Conservation (phyloP, 495 filamentous ascomycete genomes). For the Neurospora sp. region DNA sequence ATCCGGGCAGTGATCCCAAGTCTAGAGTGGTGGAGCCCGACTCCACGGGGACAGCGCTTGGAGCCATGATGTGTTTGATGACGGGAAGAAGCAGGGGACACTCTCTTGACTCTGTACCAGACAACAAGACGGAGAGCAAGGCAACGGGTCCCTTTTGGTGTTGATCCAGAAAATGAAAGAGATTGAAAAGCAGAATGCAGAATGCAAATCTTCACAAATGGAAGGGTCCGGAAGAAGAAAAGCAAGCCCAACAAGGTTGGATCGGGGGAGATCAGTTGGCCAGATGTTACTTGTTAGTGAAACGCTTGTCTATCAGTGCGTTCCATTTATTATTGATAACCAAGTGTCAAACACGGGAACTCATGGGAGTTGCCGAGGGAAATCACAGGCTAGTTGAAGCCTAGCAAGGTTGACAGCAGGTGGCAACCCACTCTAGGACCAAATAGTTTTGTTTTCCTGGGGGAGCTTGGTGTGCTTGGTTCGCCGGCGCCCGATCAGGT, state of each 20-base stretch:
- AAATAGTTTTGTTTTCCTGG: neutral
- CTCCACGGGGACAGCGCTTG: constrained; percentile 33
- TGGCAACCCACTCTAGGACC: neutral
- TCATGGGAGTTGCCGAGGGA: neutral
- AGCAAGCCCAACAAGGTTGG: neutral
- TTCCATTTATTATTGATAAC: neutral
- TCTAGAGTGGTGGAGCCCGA: constrained; percentile 13
- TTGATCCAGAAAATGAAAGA: neutral
- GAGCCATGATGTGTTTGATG: constrained; percentile 29
- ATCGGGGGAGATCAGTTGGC: neutral
- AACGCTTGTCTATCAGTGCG: neutral
- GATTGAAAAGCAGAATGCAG: neutral
- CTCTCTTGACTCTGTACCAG: neutral
- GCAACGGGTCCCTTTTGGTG: neutral
- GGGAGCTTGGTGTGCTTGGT: neutral
- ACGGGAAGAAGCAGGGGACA: neutral
- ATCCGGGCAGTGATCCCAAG: neutral
- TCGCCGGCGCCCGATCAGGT: neutral
- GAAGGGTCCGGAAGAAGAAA: neutral
- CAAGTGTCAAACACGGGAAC: neutral
- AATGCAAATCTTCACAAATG: neutral
- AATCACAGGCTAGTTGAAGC: neutral
- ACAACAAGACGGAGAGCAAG: neutral
- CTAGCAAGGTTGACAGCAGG: neutral
- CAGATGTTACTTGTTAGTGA: neutral